phyloP scores from a whole-genome alignment of 257 asterid genomes.

The Sherardia arvensis region DNA sequence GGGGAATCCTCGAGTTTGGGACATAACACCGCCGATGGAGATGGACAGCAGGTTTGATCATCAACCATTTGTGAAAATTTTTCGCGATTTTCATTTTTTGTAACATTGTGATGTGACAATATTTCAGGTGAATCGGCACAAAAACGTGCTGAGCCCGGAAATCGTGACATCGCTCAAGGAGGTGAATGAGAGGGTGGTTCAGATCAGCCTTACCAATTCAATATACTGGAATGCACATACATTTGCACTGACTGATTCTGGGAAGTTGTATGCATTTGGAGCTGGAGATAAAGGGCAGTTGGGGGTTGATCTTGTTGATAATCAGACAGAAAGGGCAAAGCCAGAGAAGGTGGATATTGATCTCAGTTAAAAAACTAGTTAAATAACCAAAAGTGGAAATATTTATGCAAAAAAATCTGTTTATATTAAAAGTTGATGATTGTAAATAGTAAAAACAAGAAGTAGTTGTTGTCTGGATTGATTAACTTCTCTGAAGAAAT shows the following conservation, averaged over 20 bases:
- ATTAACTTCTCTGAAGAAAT: conserved; percentile 18
- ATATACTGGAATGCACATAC: conserved; percentile 96
- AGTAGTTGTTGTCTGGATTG: conserved; percentile 16
- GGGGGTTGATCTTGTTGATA: conserved; percentile 58
- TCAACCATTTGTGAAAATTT: neutral
- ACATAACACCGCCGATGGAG: conserved; percentile 49
- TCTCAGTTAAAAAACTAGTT: conserved; percentile 34
- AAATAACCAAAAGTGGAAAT: neutral
- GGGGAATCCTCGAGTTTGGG: conserved; percentile 97
- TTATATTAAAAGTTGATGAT: conserved; percentile 18
- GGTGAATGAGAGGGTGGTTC: conserved; percentile 78
- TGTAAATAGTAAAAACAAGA: conserved; percentile 27
- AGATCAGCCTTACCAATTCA: conserved; percentile 92
- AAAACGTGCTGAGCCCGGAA: conserved; percentile 67
- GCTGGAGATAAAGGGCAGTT: conserved; percentile 98
- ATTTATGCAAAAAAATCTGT: conserved; percentile 8
- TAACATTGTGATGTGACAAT: neutral
- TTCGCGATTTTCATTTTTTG: too few relatives aligned
- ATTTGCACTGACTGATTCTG: conserved; percentile 83
- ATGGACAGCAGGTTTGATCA: conserved; percentile 79
- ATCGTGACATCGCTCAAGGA: conserved; percentile 67
- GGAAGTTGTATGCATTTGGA: conserved; percentile 86
- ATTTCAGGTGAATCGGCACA: conserved; percentile 53
- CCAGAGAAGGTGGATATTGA: conserved; percentile 71
- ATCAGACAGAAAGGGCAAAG: conserved; percentile 68